Evolutionary conservation across 2,329 filamentous ascomycete genomes (phyloP), one percentile per base, ranked within the genome.

Genomic region (Arthrobotrys iridis): DNA sequence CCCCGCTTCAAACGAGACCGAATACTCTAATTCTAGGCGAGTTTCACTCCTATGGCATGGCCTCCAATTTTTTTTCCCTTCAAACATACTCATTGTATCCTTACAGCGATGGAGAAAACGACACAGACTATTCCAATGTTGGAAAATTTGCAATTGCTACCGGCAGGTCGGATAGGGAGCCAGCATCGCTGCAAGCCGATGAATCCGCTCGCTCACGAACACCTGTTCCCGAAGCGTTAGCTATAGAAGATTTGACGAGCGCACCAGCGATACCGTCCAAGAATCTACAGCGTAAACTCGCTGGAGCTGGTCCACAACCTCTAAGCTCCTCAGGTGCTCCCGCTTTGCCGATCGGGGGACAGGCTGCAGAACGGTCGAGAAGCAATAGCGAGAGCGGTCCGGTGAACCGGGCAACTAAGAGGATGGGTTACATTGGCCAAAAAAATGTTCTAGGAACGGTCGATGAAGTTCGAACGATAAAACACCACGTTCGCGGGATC

Each of bases 21-120:
- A 76, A 30, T 77, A 78, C 55, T 79, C 76, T 13, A 77, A 76
- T 40, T 78, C 78, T 13, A 79, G 77, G 79, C 79, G 77, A 77
- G 48, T 20, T 55, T 20, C 41, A 50, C 20, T 60, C 35, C 5
- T 11, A 33, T 30, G 28, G 11, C n/a, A 40, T 45, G 15, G 62
- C 7, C 24, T 22, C 10, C 30, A 5, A 13, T 28, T 52, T 7
- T 22, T 18, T 40, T 18, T 18, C 18, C 6, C 10, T 18, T 58
- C 37, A 46, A 1, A 10, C 6, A 18, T 26, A 40, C 45, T 72
- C 18, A 48, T 41, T 37, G 2, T 30, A 4, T 11, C 13, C 13
- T 11, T 26, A 24, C 33, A 75, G 71, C 26, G 71, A 75, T 33
- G 71, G 57, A 33, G 71, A 68, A 52, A 68, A 68, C n/a, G 71